Evolutionary conservation across 116 monocot genomes (phyloP), one percentile per base, ranked within the genome.

Genomic region (Papilionanthe hybrid): DNA sequence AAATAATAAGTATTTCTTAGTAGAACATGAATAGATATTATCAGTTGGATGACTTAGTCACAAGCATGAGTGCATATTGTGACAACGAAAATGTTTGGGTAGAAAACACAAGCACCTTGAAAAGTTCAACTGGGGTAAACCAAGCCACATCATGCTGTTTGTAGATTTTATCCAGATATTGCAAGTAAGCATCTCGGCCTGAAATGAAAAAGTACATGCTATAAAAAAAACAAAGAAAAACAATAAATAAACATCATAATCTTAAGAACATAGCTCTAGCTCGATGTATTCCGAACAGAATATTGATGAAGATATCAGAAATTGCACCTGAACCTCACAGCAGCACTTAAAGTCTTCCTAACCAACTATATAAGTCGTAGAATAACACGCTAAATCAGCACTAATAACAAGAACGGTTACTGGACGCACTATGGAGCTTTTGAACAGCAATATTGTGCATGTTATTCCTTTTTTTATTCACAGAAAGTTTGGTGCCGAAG

Each of bases 91-190:
- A n/a, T 37, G 69, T 69, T 69, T 37, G 69, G 69, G 6, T 69
- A 73, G 45, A 73, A 43, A 57, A 55, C 53, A 28, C 42, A 73
- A 56, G 20, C 84, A 98, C 98, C 98, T 98, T 98, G 57, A 98
- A 98, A 65, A 98, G 98, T 69, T 98, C 94, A 57, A 98, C 98
- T 20, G 98, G 98, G 57, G 98, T 98, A 81, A 98, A 98, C 98
- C 98, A 98, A 72, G 93, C 85, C 82, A 98, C 90, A 72, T 94
- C 98, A 83, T 94, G 92, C 48, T 90, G 91, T 86, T 93, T 94
- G 90, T 98, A 98, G 47, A 98, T 83, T 63, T 84, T 90, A 85
- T 92, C 86, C 71, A 98, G 80, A 79, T 87, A 80, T 47, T 89
- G 79, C 90, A 91, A 84, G 66, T 98, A 98, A 76, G 92, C 94